Conservation (phyloP, 495 filamentous ascomycete genomes). For the Staphylotrichum tortipilum region DNA sequence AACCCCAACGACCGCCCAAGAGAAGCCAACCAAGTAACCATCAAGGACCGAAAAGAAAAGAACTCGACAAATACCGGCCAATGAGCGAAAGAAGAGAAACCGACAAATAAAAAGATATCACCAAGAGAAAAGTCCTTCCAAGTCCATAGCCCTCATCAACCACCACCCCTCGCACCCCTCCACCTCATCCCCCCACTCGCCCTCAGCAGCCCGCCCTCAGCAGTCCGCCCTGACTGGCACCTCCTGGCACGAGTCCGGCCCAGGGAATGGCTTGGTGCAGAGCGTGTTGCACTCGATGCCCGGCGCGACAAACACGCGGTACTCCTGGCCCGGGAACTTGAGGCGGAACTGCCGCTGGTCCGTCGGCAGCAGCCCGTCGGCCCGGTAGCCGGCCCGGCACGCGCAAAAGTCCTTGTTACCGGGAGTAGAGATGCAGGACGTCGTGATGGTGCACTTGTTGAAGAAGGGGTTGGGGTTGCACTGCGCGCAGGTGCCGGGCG, state of each 20-base stretch:
- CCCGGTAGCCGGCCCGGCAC: slow-evolving; percentile 17
- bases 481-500: slow-evolving; percentile 2
- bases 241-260: slow-evolving; percentile 15
- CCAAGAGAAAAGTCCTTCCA: neutral
- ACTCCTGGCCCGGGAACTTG: slow-evolving; percentile 14
- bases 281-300: slow-evolving; percentile 16
- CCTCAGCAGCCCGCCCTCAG: neutral
- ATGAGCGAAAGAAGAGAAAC: too few species aligned
- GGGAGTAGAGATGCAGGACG: slow-evolving; percentile 12
- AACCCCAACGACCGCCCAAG: too few species aligned
- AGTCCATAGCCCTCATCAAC: neutral
- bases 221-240: slow-evolving; percentile 16
- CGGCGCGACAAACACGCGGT: slow-evolving; percentile 17
- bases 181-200: neutral
- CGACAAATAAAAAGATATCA: neutral
- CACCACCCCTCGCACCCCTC: neutral
- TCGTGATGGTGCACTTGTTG: slow-evolving; percentile 22
- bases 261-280: slow-evolving; percentile 12
- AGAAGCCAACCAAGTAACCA: too few species aligned
- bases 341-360: slow-evolving; percentile 18
- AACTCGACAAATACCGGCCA: too few species aligned
- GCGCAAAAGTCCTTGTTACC: slow-evolving; percentile 13
- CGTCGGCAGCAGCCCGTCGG: slow-evolving; percentile 7
- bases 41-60: too few species aligned
- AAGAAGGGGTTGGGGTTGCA: slow-evolving; percentile 20